These are phyloP conservation scores for Cladorrhinum sp. DNA, from an alignment of 2,329 filamentous ascomycete genomes.

Conservation along the genomic window DNA sequence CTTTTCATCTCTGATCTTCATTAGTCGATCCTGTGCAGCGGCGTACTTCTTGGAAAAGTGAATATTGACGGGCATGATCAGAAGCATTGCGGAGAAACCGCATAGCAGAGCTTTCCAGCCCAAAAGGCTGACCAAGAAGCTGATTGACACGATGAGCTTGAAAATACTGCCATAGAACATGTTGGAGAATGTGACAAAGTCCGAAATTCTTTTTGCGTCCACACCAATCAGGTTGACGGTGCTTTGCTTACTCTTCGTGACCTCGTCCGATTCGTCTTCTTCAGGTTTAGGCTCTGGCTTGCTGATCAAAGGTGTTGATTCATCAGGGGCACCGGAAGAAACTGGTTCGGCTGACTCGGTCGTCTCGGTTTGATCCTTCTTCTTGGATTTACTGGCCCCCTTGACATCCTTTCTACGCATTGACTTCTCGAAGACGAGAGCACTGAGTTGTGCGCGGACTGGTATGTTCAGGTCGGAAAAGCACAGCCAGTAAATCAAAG, in stretches of 20 bases:
- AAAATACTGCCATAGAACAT: constrained; percentile 60
- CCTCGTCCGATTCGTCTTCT: constrained; percentile 47
- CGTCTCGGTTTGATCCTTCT: constrained; percentile 33
- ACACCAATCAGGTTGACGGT: constrained; percentile 79
- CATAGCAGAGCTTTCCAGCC: constrained; percentile 67
- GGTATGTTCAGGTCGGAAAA: no score
- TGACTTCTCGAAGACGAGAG: constrained; percentile 73
- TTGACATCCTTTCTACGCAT: constrained; percentile 77
- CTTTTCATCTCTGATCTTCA: constrained; percentile 74
- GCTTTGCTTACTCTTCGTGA: constrained; percentile 59
- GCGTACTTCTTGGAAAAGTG: constrained; percentile 64
- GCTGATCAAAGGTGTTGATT: not conserved
- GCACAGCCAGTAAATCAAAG: no score
- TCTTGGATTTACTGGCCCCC: constrained; percentile 49
- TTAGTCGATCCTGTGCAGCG: constrained; percentile 63
- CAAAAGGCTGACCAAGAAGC: constrained; percentile 65
- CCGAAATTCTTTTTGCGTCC: constrained; percentile 65
- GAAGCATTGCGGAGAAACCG: constrained; percentile 61
- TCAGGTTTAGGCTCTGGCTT: constrained; percentile 37
- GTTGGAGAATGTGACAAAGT: constrained; percentile 66
- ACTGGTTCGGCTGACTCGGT: constrained; percentile 31
- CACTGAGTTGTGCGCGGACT: constrained; percentile 67
- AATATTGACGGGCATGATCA: constrained; percentile 67
- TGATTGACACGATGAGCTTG: constrained; percentile 63
- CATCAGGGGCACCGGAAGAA: constrained; percentile 29